Evolutionary conservation across 2,329 filamentous ascomycete species (phyloP).

Genomic region (Cryphonectria radicalis): DNA sequence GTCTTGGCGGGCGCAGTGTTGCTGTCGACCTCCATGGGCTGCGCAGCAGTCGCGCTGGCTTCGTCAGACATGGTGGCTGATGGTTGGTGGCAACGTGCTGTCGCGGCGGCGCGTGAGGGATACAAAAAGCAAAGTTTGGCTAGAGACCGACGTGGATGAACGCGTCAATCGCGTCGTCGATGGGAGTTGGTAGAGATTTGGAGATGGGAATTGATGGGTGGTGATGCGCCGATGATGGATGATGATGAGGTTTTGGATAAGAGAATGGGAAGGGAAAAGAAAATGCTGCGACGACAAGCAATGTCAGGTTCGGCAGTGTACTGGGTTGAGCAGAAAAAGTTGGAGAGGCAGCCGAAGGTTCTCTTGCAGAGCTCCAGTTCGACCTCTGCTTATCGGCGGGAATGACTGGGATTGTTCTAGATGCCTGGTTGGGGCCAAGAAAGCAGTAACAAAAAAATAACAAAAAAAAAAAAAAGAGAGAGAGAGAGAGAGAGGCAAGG

Average conservation of each 20-base stretch:
- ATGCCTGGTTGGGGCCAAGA: conserved; percentile 12
- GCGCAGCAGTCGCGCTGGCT: conserved; percentile 30
- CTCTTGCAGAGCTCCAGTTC: conserved; percentile 22
- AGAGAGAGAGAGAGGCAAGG: not conserved
- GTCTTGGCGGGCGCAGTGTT: conserved; percentile 20
- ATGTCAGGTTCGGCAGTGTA: conserved; percentile 22
- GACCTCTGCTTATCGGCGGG: conserved; percentile 21
- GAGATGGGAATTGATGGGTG: conserved; percentile 24
- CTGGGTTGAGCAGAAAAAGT: conserved; percentile 27
- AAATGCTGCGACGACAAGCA: conserved; percentile 17
- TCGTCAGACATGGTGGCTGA: conserved; percentile 36
- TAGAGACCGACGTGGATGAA: conserved; percentile 23
- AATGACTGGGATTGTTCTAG: conserved; percentile 16
- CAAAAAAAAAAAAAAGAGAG: not conserved
- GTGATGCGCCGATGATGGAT: conserved; percentile 22
- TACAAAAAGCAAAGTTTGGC: conserved; percentile 23
- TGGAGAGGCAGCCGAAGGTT: conserved; percentile 23
- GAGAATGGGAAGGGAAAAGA: conserved; percentile 11
- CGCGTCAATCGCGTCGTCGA: conserved; percentile 32
- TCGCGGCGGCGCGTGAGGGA: conserved; percentile 31
- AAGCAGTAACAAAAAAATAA: not conserved
- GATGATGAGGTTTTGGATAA: not conserved
- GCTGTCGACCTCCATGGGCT: conserved; percentile 17
- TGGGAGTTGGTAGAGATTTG: conserved; percentile 13
- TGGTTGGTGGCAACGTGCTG: conserved; percentile 35